These are phyloP conservation scores for Coniochaeta sp. DNA, from an alignment of 2,329 filamentous ascomycete species.

Conservation along the genomic window DNA sequence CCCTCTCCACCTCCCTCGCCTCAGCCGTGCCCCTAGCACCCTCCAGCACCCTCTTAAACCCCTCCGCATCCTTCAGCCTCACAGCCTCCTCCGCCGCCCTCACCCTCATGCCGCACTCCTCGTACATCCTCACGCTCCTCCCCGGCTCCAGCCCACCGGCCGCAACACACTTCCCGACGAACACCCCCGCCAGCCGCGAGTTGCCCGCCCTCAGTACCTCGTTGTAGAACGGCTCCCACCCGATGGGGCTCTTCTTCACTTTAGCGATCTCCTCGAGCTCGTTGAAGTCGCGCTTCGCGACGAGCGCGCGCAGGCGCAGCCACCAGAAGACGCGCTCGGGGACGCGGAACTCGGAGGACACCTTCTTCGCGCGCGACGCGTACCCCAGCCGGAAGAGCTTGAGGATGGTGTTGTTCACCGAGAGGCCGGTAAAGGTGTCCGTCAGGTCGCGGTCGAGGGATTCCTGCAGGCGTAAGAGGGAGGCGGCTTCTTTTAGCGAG, in stretches of 20 bases:
- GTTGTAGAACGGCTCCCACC: slow-evolving; percentile 97
- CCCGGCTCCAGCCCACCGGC: slow-evolving; percentile 47
- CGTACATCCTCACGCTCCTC: slow-evolving; percentile 83
- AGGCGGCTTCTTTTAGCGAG: slow-evolving; percentile 71
- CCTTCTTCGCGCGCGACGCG: slow-evolving; percentile 75
- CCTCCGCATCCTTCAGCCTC: slow-evolving; percentile 68
- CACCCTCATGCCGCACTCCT: slow-evolving; percentile 85
- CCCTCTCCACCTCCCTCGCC: slow-evolving; percentile 72
- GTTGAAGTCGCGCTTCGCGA: slow-evolving; percentile 84
- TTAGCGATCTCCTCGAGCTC: slow-evolving; percentile 79
- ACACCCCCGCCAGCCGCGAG: slow-evolving; percentile 72
- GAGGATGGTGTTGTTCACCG: slow-evolving; percentile 87
- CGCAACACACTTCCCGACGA: slow-evolving; percentile 77
- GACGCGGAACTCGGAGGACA: slow-evolving; percentile 89
- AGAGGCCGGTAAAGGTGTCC: slow-evolving; percentile 71
- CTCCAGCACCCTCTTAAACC: slow-evolving; percentile 66
- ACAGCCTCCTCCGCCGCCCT: slow-evolving; percentile 90
- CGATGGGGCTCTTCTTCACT: slow-evolving; percentile 80
- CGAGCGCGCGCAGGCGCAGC: slow-evolving; percentile 78
- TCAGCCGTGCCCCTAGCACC: slow-evolving; percentile 64
- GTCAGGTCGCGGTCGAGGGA: slow-evolving; percentile 77
- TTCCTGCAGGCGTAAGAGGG: slow-evolving; percentile 80
- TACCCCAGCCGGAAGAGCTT: slow-evolving; percentile 79
- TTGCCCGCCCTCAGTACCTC: slow-evolving; percentile 85
- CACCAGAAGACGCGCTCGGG: slow-evolving; percentile 88